These are phyloP conservation scores for Nicotiana attenuata DNA, from an alignment of 257 asterid species.

Conservation along the genomic window DNA sequence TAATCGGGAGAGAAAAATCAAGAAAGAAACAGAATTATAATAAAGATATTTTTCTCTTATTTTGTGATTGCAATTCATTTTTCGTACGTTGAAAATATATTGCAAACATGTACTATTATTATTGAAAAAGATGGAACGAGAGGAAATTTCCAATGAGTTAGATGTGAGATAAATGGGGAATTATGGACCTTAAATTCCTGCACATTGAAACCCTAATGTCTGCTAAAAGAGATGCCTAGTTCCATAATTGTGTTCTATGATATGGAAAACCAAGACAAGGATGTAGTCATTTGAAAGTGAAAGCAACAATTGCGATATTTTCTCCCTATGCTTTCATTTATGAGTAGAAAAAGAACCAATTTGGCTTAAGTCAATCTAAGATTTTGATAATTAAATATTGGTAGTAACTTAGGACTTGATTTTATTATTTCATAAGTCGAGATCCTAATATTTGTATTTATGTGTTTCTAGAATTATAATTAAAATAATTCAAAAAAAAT, in stretches of 20 bases:
- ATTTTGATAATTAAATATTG: background rate
- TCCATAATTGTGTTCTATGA: slow-evolving; percentile 12
- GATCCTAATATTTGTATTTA: background rate
- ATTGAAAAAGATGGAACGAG: background rate
- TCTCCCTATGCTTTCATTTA: background rate
- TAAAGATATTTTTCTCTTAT: too few relatives aligned
- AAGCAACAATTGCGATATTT: slow-evolving; percentile 4
- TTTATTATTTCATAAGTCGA: background rate
- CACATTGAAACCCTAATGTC: background rate
- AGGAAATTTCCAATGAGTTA: background rate
- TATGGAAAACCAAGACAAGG: slow-evolving; percentile 10
- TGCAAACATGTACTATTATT: too few relatives aligned
- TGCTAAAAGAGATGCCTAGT: slow-evolving; percentile 23
- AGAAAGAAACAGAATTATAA: too few relatives aligned
- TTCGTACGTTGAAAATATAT: too few relatives aligned
- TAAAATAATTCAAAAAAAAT: too few relatives aligned
- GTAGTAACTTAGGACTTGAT: background rate
- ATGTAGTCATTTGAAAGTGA: slow-evolving; percentile 17
- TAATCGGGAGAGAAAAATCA: too few relatives aligned
- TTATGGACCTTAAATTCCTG: slow-evolving; percentile 5
- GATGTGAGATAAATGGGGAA: background rate
- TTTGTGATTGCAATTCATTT: too few relatives aligned
- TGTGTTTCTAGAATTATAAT: background rate
- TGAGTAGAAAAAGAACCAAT: background rate
- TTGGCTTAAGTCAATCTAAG: background rate